Evolutionary conservation across 1,284 basidiomycete species (phyloP).

Genomic region (Coniophora puteana): DNA sequence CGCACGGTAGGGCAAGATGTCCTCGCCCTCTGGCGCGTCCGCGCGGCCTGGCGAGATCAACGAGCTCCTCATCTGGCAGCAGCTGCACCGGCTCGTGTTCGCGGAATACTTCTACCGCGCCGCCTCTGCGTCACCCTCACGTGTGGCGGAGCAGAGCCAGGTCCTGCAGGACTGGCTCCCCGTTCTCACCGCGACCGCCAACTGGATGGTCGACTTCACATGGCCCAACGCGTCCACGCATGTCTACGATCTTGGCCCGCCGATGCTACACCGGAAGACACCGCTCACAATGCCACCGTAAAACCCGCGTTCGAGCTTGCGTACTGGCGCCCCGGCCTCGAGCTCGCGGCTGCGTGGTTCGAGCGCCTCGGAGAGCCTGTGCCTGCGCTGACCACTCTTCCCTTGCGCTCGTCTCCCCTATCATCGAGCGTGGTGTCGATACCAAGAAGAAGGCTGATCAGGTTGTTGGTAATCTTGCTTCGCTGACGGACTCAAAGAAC

Average conservation of each 20-base stretch:
- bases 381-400: constrained; percentile 95
- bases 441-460: constrained; percentile 95
- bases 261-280: constrained; percentile 88
- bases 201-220: constrained; percentile 41
- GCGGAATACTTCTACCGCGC: constrained; percentile 54
- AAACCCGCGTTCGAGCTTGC: constrained; percentile 39
- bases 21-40: constrained; percentile 37
- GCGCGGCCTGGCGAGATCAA: constrained; percentile 11
- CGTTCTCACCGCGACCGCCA: constrained; percentile 58
- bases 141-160: constrained; percentile 25
- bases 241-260: constrained; percentile 69
- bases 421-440: constrained; percentile 91
- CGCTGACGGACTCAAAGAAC: constrained; percentile 93
- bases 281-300: constrained; percentile 68
- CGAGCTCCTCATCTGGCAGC: constrained; percentile 55
- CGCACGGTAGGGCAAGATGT: constrained; percentile 41
- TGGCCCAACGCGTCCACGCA: not conserved
- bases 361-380: constrained; percentile 10
- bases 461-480: constrained; percentile 95
- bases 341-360: constrained; percentile 32
- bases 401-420: constrained; percentile 94
- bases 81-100: constrained; percentile 55
- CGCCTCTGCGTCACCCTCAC: constrained; percentile 27
- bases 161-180: constrained; percentile 54
- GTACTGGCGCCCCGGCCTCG: constrained; percentile 36